Evolutionary conservation across 2,329 filamentous ascomycete genomes (phyloP).

Genomic region (Thyridium curvatum): DNA sequence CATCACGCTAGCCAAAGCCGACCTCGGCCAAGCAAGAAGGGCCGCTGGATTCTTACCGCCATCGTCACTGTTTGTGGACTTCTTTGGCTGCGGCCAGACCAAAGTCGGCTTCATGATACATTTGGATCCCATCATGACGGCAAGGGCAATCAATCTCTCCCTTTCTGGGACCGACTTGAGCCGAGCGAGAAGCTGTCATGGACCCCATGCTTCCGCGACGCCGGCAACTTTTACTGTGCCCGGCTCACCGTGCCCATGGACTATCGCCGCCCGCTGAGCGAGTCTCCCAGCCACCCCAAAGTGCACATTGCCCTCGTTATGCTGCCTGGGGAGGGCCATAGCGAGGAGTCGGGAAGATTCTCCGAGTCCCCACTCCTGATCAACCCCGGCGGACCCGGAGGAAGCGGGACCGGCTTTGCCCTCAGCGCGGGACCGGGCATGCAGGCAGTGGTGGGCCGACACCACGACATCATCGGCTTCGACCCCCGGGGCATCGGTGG

Average conservation of each 20-base stretch:
- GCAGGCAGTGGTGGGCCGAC: constrained; percentile 27
- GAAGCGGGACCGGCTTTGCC: constrained; percentile 26
- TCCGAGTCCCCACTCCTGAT: constrained; percentile 33
- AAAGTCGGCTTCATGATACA: too few species aligned
- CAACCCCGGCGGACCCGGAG: constrained; percentile 42
- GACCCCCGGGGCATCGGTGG: constrained; percentile 38
- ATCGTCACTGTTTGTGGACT: too few species aligned
- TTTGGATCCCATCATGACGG: too few species aligned
- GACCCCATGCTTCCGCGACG: constrained; percentile 29
- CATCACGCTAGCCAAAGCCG: too few species aligned
- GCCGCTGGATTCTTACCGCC: too few species aligned
- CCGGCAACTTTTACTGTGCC: constrained; percentile 28
- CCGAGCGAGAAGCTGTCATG: constrained; percentile 37
- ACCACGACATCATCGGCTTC: constrained; percentile 39
- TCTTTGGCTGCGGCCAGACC: too few species aligned
- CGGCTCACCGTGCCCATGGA: constrained; percentile 41
- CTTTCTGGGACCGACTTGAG: constrained; percentile 25
- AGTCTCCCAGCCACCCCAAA: constrained; percentile 20
- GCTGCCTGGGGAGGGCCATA: constrained; percentile 21
- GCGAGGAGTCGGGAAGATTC: constrained; percentile 18
- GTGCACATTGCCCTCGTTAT: constrained; percentile 31
- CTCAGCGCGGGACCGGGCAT: constrained; percentile 18
- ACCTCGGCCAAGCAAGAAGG: too few species aligned
- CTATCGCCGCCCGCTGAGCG: constrained; percentile 32
- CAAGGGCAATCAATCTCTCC: too few species aligned